Base-by-base conservation (phyloP, 1,284 basidiomycete species). In the Lentinula novae-zelandiae region DNA sequence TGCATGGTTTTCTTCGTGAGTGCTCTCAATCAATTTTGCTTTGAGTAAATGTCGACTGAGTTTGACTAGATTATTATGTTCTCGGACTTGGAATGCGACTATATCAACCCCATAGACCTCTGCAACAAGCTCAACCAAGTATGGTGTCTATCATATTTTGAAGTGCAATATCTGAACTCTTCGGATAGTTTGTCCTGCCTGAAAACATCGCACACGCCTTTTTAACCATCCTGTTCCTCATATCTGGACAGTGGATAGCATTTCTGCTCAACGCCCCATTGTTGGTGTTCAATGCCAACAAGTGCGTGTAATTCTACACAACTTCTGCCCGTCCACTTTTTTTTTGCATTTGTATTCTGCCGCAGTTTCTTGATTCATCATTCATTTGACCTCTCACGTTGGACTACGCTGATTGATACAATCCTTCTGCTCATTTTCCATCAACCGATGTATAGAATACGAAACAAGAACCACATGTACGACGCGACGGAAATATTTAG, bases 71-170 rank as follows among this genome's bases (percentile, higher is more conserved):
- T 99, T 72, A 99, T 99, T 82, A 98, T 99, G 96, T 99, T 98
- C 83, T 96, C 93, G 53, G 95, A 97, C 80, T 81, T 97, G 72
- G 95, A 96, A 79, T 96, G 93, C 78, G 93, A 98, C 83, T 99
- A 98, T 80, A 97, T 99, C 82, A 99, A 99, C 80, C 96, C 96
- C 60, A 98, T 99, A 86, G 96, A 99, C 77, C 89, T 99, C 42
- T 99, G 97, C 81, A 98, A 98, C 81, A 98, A 98, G 82, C 89
- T 99, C 71, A 99, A 99, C 76, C 93, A 96, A 78, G 96, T 97
- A 66, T 60, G 72, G 71, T 1, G 12, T 38, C 36, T 51, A 9
- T 53, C 38, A 27, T 4, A 27, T 27, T 27, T 27, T 27, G 27
- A 27, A 27, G 27, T 27, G 27, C 27, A 27, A 27, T 27, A 27